Evolutionary conservation across 345 rosid genomes (phyloP).

Genomic region (Zanthoxylum bungeanum): DNA sequence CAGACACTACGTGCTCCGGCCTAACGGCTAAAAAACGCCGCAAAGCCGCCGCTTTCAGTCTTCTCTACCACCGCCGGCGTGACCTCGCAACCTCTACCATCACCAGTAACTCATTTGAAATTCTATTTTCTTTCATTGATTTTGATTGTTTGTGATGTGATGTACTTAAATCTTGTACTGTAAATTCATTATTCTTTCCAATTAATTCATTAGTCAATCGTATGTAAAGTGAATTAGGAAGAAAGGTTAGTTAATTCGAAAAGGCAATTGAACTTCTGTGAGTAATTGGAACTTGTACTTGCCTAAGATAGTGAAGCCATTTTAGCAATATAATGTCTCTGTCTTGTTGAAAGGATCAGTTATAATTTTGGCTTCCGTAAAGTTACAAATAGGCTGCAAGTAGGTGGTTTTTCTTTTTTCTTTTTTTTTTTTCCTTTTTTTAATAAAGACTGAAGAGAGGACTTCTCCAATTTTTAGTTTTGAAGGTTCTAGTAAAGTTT

Average conservation of each 20-base stretch:
- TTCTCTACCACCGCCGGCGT: no score
- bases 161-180: background rate
- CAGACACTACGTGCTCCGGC: background rate
- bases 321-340: background rate
- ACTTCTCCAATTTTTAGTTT: background rate
- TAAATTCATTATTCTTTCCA: background rate
- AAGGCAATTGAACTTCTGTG: background rate
- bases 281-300: background rate
- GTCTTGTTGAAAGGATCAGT: background rate
- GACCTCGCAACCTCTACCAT: background rate
- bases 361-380: background rate
- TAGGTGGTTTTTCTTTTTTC: no score
- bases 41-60: background rate
- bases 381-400: background rate
- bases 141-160: background rate
- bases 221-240: background rate
- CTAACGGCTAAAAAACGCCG: background rate
- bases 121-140: background rate
- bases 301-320: background rate
- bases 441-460: background rate
- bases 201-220: no score
- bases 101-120: background rate
- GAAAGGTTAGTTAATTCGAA: background rate
- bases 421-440: no score
- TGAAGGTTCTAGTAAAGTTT: background rate